Conservation (phyloP, 371 early-diverging fungal genomes). For the Apophysomyces trapeziformis region DNA sequence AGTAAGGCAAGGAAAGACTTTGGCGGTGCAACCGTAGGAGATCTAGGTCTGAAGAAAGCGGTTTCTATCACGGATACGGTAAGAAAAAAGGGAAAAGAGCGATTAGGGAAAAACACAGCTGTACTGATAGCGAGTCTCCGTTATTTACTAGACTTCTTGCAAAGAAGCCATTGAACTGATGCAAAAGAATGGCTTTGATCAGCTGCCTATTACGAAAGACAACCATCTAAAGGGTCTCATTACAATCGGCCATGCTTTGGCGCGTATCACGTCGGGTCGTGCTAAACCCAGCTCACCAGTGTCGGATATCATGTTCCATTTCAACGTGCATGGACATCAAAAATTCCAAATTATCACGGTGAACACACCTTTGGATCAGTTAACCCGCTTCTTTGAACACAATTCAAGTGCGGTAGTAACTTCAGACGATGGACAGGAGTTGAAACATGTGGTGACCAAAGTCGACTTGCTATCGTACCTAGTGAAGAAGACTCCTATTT, state of each 20-base stretch:
- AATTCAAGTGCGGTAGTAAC: constrained; percentile 91
- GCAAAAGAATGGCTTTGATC: constrained; percentile 91
- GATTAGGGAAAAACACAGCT: background rate
- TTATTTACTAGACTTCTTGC: constrained; percentile 60
- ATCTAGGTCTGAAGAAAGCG: constrained; percentile 80
- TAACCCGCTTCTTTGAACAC: constrained; percentile 89
- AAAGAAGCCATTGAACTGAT: constrained; percentile 85
- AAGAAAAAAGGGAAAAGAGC: background rate
- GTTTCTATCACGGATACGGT: constrained; percentile 70
- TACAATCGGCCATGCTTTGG: constrained; percentile 86
- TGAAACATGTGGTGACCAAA: constrained; percentile 90
- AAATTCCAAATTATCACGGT: constrained; percentile 82
- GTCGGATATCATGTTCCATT: constrained; percentile 85
- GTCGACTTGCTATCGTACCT: constrained; percentile 88
- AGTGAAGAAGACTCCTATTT: constrained; percentile 40
- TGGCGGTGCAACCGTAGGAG: constrained; percentile 82
- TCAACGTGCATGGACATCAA: constrained; percentile 55
- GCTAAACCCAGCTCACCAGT: constrained; percentile 71
- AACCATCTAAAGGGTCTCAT: constrained; percentile 78
- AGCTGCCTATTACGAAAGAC: constrained; percentile 86
- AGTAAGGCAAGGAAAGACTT: constrained; percentile 78
- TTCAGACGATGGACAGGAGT: constrained; percentile 51
- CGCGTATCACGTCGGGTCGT: constrained; percentile 79
- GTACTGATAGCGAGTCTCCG: background rate
- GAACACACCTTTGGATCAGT: constrained; percentile 78